These are phyloP conservation scores for Colletotrichum truncatum DNA, from an alignment of 2,329 filamentous ascomycete species.

Conservation along the genomic window DNA sequence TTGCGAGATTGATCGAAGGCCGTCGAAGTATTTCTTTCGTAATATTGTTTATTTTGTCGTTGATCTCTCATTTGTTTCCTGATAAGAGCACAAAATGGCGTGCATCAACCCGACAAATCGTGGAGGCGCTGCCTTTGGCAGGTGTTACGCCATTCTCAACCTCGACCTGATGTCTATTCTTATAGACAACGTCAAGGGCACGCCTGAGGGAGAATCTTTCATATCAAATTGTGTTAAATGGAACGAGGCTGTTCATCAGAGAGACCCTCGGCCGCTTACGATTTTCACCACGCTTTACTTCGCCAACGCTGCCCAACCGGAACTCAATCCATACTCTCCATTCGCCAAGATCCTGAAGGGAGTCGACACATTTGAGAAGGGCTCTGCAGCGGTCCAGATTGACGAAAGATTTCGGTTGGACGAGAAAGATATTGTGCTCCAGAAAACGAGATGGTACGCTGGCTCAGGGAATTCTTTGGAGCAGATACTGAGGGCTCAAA, in stretches of 20 bases:
- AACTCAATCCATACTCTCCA: neutral
- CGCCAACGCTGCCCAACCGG: neutral
- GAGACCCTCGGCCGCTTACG: neutral
- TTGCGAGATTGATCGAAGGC: neutral
- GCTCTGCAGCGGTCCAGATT: neutral
- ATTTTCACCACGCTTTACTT: neutral
- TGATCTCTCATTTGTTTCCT: neutral
- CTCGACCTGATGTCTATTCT: neutral
- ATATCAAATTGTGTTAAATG: neutral
- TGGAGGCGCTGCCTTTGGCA: neutral
- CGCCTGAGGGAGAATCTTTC: neutral
- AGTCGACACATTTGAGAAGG: neutral
- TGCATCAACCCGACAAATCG: rapidly evolving
- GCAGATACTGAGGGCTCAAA: neutral
- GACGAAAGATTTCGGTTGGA: neutral
- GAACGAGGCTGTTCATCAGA: neutral
- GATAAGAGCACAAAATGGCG: neutral
- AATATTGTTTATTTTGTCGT: neutral
- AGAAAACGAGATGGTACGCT: neutral
- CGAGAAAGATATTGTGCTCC: neutral
- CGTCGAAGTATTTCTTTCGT: neutral
- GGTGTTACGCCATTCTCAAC: neutral
- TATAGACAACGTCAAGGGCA: neutral
- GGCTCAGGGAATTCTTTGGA: neutral
- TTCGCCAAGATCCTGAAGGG: neutral